Evolutionary conservation across 2,329 filamentous ascomycete genomes (phyloP), one percentile per base, ranked within the genome.

Genomic region (Tolypocladium guangdongense): DNA sequence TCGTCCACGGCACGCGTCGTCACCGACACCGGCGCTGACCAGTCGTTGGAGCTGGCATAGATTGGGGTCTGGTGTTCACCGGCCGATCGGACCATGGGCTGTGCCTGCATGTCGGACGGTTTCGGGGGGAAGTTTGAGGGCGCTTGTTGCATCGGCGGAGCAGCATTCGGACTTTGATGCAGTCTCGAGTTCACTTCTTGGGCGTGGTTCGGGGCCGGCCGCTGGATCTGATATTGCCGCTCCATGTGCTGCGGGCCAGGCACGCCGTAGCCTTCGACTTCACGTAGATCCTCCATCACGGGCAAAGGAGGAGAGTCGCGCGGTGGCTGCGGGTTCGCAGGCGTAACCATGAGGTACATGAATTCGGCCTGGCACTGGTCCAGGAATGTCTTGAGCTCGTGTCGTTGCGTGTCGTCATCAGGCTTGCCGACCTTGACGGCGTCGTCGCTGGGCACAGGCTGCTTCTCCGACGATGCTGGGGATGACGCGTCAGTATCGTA

Each of bases 321-420:
- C n/a, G 82, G 82, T 1, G 82, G 82, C 43, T 78, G 70, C 4
- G 82, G 82, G 64, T 86, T 86, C 41, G 82, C 82, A 1, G 82
- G 82, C 0, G 82, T 81, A 50, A 84, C 77, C 82, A 86, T 84
- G 16, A 86, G 73, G 61, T 86, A 86, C 57, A 82, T 83, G 55
- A 86, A 84, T 62, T 86, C 82, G 59, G 78, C 76, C 65, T 84
- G 76, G 66, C 82, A 83, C 63, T 83, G 80, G 58, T 85, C 82
- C 57, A 85, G 73, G 63, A 84, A 85, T 12, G 70, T 70, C 66
- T 81, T 82, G 49, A 85, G 71, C 53, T 81, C 78, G 52, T 74
- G 71, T 49, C 77, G 73, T 50, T 77, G 72, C 20, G 68, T 64
- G 56, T 77, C 79, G 60, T 77, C 80, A 56, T 80, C 77, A 53